phyloP scores from a whole-genome alignment of 2,329 filamentous ascomycete species.

The Ilyonectria robusta region DNA sequence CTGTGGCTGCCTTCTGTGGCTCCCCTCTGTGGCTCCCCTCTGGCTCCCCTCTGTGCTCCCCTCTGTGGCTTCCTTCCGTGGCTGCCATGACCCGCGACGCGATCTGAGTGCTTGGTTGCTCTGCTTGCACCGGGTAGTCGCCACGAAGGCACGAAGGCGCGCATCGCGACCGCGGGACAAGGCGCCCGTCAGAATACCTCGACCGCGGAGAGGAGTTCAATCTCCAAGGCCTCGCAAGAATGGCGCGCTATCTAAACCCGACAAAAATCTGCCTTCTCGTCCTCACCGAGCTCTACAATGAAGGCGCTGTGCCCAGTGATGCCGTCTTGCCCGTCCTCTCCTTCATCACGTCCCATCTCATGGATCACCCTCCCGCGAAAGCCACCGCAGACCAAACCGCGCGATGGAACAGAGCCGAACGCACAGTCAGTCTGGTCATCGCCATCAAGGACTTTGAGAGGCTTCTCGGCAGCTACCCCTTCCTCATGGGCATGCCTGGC shows the following conservation, averaged over 20 bases:
- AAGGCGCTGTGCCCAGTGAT: conserved; percentile 76
- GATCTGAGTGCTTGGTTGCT: background rate
- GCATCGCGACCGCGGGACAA: background rate
- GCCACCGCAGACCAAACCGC: conserved; percentile 44
- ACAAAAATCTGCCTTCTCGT: conserved; percentile 87
- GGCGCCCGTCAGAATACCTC: background rate
- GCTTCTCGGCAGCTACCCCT: conserved; percentile 66
- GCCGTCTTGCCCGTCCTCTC: conserved; percentile 83
- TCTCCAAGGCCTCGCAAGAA: conserved; percentile 52
- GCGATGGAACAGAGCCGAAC: conserved; percentile 65
- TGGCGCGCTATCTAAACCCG: conserved; percentile 90
- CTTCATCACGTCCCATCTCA: conserved; percentile 81
- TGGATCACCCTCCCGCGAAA: conserved; percentile 61
- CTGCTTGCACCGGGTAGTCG: background rate
- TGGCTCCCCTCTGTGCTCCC: too few species aligned
- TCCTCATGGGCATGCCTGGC: conserved; percentile 75
- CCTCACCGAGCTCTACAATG: conserved; percentile 85
- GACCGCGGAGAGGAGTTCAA: background rate
- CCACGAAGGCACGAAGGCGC: background rate
- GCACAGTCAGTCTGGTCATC: conserved; percentile 66
- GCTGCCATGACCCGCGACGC: background rate
- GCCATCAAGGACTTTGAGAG: conserved; percentile 72
- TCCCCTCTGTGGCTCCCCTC: too few species aligned
- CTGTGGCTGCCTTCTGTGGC: background rate
- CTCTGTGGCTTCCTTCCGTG: background rate